Conservation (phyloP, 257 asterid species). For the Nicotiana undulata region DNA sequence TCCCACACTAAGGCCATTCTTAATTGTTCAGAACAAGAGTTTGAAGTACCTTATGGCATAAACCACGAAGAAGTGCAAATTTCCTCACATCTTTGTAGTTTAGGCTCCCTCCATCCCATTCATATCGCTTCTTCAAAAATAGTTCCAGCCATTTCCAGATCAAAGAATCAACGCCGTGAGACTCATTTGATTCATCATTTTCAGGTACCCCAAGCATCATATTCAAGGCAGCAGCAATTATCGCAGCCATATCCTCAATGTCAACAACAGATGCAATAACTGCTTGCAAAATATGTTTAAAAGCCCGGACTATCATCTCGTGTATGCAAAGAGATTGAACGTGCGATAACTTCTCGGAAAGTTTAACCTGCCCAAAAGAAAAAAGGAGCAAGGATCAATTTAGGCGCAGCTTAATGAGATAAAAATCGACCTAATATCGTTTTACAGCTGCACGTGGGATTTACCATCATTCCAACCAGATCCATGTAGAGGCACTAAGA, state of each 20-base stretch:
- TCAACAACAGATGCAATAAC: conserved; percentile 64
- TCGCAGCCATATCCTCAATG: conserved; percentile 62
- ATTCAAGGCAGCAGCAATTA: conserved; percentile 76
- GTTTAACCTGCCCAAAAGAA: conserved; percentile 66
- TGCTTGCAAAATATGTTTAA: conserved; percentile 90
- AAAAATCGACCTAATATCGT: not conserved
- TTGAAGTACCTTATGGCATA: conserved; percentile 79
- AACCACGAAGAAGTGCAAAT: conserved; percentile 84
- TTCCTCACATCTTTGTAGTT: conserved; percentile 75
- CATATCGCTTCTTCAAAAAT: conserved; percentile 78
- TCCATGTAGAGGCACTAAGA: not conserved
- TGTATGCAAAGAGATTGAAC: conserved; percentile 97
- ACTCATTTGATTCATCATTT: conserved; percentile 34
- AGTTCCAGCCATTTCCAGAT: conserved; percentile 89
- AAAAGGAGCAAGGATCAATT: conserved; percentile 9
- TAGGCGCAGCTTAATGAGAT: not conserved
- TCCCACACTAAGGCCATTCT: not conserved
- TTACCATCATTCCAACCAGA: not conserved
- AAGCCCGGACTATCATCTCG: conserved; percentile 93
- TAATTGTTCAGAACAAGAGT: conserved; percentile 7
- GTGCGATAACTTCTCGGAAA: conserved; percentile 89
- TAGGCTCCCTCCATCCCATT: conserved; percentile 61
- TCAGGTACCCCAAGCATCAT: conserved; percentile 89
- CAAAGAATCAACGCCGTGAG: conserved; percentile 54
- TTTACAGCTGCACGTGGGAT: not conserved